These are phyloP conservation scores for Parascedosporium putredinis DNA, from an alignment of 2,329 filamentous ascomycete species.

Conservation along the genomic window DNA sequence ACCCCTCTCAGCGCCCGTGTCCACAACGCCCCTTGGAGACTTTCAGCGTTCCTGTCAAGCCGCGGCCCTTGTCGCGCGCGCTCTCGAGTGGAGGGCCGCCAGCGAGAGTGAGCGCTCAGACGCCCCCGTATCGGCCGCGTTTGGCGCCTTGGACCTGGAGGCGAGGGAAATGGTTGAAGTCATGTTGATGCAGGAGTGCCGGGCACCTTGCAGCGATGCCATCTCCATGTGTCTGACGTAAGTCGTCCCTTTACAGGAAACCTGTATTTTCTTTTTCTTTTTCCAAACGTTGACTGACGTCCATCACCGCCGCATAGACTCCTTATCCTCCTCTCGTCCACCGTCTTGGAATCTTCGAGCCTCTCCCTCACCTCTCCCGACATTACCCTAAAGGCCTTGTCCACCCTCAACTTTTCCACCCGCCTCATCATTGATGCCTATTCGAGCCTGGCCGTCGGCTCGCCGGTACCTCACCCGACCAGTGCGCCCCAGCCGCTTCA, in stretches of 20 bases:
- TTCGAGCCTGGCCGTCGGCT: conserved; percentile 20
- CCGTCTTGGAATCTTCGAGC: conserved; percentile 18
- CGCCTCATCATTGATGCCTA: conserved; percentile 25
- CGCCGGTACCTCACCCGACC: neutral
- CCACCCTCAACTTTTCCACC: conserved; percentile 26
- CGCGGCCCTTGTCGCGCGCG: conserved; percentile 23
- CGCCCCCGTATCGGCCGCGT: conserved; percentile 16
- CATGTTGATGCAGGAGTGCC: conserved; percentile 22
- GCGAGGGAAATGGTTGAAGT: conserved; percentile 22
- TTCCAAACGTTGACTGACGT: too few species aligned
- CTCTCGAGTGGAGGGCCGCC: conserved; percentile 16
- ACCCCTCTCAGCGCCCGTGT: conserved; percentile 18
- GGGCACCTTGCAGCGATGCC: conserved; percentile 25
- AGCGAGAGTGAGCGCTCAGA: conserved; percentile 11
- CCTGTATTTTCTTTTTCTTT: neutral
- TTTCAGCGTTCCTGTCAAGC: conserved; percentile 26
- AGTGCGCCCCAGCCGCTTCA: neutral
- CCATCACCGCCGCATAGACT: conserved; percentile 16
- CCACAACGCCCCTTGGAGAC: conserved; percentile 20
- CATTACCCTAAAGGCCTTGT: conserved; percentile 23
- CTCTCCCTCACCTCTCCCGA: conserved; percentile 16
- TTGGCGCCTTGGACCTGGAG: conserved; percentile 21
- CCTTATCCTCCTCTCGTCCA: conserved; percentile 24
- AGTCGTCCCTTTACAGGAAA: conserved; percentile 7
- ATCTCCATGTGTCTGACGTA: conserved; percentile 25